Base-by-base conservation (phyloP, 139 green algal genomes). In the Volvox africanus region DNA sequence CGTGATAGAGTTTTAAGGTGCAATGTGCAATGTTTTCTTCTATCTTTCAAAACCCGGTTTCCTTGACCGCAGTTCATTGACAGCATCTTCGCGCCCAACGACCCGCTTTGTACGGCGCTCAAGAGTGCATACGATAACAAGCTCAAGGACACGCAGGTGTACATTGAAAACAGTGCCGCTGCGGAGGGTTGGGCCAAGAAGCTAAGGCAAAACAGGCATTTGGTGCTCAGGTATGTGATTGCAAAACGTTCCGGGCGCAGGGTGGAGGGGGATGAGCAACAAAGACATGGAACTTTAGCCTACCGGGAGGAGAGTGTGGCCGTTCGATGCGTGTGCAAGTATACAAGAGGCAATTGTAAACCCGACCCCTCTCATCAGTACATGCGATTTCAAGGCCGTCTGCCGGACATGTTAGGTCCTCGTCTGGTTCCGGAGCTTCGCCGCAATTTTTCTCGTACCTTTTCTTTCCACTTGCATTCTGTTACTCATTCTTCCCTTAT, bases 1-100 rank as follows among this genome's bases (percentile, higher is more conserved):
- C 16, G 76, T 18, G 76, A 35, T 19, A 24, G 5, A 55, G 5
- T 69, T 19, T 69, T 69, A 19, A 73, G 5, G 9, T 73, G 65
- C 5, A 24, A 11, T 26, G 21, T 12, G 21, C 30, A 17, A 14
- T 17, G 33, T 36, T 24, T 9, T 55, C 76, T 36, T 32, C 32
- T 20, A 0, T 32, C 32, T 20, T 17, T 21, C 33, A 1, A 30
- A 24, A 28, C 65, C 12, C 76, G 32, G 32, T 20, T 20, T 9
- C 76, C 32, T 32, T 82, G 12, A 61, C 78, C 67, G 36, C 83
- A 89, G 76, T 91, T 91, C 76, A 91, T 91, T 35, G 87, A 91
- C 33, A 91, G 76, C 61, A 86, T 91, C 35, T 91, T 80, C 33
- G 87, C 76, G 87, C 87, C 87, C 87, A 91, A 91, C 87, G 87